Base-by-base conservation (phyloP, 1,284 basidiomycete genomes). In the Heliocybe sulcata region DNA sequence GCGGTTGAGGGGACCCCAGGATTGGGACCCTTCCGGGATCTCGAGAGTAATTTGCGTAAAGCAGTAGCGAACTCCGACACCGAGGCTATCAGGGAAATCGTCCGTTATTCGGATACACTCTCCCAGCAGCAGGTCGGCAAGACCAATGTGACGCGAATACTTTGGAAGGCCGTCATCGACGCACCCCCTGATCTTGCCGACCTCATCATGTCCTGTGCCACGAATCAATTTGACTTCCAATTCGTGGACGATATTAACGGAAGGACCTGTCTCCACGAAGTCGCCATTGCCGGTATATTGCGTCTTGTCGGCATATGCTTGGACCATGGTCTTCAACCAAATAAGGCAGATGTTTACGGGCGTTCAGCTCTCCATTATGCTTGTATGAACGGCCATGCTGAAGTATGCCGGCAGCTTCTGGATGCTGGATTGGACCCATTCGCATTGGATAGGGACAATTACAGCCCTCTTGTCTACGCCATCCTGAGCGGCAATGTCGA, bases 201-300 rank as follows among this genome's bases (percentile, higher is more conserved):
- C 64, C 72, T 90, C 48, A 89, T 95, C 53, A 71, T 94, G 20
- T 69, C 76, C 16, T 85, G 87, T 35, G 75, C 93, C 53, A 73
- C 77, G 19, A 69, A 73, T 2, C 80, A 87, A 0, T 91, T 98
- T 65, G 92, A 98, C 71, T 98, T 92, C 68, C 76, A 78, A 52
- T 98, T 94, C 65, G 80, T 98, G 45, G 97, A 99, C 67, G 94
- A 98, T 64, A 99, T 99, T 76, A 99, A 98, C 67, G 92, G 91
- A 31, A 84, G 97, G 27, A 95, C 90, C 1, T 93, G 92, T 60
- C 80, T 99, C n/a, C 97, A 99, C 67, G 92, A 96, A 67, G 92
- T 93, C 1, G 87, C 93, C 10, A 92, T 94, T 53, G 85, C 87
- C 8, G 96, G 96, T 9, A 81, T 84, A 16, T 72, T 87, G 23